These are phyloP conservation scores for Paramecium sexaurelia DNA, from an alignment of 73 alveolate genomes.

Conservation along the genomic window DNA sequence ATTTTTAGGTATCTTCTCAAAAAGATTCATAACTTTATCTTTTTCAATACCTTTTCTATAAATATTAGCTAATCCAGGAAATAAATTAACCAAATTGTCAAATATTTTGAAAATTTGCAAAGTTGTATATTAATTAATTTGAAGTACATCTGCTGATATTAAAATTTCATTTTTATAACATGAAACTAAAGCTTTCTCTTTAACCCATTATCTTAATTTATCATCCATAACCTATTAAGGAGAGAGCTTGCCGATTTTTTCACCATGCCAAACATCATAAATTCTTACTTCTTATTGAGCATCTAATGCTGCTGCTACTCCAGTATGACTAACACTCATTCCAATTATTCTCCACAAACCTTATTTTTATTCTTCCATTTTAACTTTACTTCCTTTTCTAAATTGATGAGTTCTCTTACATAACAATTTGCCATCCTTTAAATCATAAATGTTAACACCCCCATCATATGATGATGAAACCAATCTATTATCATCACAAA, in stretches of 20 bases:
- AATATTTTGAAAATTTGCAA: constrained; percentile 53
- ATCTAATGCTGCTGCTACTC: constrained; percentile 63
- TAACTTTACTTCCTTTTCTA: constrained; percentile 49
- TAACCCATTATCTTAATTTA: constrained; percentile 52
- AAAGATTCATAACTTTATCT: constrained; percentile 55
- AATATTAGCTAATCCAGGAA: constrained; percentile 61
- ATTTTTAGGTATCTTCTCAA: constrained; percentile 24
- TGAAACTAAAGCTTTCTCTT: not conserved
- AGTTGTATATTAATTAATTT: constrained; percentile 16
- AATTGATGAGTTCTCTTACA: constrained; percentile 61
- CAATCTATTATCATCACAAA: constrained; percentile 62
- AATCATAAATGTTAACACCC: constrained; percentile 57
- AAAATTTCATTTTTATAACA: constrained; percentile 52
- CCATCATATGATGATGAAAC: constrained; percentile 67
- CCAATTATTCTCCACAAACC: constrained; percentile 34
- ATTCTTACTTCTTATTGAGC: constrained; percentile 34
- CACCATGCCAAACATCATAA: constrained; percentile 72
- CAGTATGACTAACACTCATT: constrained; percentile 62
- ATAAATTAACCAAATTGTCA: constrained; percentile 61
- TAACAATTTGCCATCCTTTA: constrained; percentile 59
- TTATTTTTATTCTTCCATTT: constrained; percentile 36
- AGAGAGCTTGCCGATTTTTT: constrained; percentile 50
- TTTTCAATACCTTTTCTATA: constrained; percentile 65
- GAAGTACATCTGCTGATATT: not conserved
- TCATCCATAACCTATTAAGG: constrained; percentile 57